Percentiles rank a stretch among this genome's conserved stretches.
Conservation (phyloP, 2,329 filamentous ascomycete species). For the Fusarium nodosum region DNA sequence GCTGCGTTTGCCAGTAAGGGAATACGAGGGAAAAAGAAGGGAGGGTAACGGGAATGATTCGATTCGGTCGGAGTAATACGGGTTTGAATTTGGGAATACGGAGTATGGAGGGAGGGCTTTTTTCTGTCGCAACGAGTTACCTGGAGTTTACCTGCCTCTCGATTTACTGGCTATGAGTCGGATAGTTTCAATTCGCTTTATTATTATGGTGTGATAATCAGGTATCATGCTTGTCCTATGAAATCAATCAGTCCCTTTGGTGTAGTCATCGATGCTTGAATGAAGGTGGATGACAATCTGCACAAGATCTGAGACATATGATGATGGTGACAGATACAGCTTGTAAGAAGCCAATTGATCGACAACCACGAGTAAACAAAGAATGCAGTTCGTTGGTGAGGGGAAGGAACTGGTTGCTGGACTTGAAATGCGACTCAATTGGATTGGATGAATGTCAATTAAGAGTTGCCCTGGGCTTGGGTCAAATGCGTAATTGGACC, state of each 20-base stretch:
- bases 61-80: constrained; percentile 17
- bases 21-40: constrained; percentile 3
- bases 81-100: constrained; percentile 23
- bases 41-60: constrained; percentile 16
- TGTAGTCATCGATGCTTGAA: background rate
- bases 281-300: constrained; percentile 3
- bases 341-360: background rate
- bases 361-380: constrained; percentile 9
- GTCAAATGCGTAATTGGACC: constrained; percentile 14
- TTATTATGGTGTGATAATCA: background rate
- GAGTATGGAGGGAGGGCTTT: constrained; percentile 15
- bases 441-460: constrained; percentile 33
- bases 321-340: background rate
- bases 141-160: constrained; percentile 11
- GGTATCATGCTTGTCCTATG: background rate
- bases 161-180: background rate
- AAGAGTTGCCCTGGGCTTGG: constrained; percentile 25
- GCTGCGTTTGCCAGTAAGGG: constrained; percentile 50
- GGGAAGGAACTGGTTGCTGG: constrained; percentile 5
- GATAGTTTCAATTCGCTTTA: background rate
- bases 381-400: constrained; percentile 8
- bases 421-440: constrained; percentile 3
- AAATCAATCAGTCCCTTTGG: background rate
- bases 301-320: constrained; percentile 29
- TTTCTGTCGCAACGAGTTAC: constrained; percentile 4